These are phyloP conservation scores for Fraxinus floribunda DNA, from an alignment of 305 asterid genomes.

Conservation along the genomic window DNA sequence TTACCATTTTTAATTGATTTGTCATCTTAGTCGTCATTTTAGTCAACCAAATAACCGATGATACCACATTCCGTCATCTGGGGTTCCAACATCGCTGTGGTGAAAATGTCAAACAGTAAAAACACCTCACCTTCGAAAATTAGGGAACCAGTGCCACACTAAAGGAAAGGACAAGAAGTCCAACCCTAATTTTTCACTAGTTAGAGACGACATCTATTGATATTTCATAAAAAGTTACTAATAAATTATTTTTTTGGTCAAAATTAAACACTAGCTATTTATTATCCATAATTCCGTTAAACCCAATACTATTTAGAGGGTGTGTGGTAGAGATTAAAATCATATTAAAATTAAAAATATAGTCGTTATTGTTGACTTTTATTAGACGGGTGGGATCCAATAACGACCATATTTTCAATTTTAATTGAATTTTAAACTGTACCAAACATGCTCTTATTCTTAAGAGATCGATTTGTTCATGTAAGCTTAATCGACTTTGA, in stretches of 20 bases:
- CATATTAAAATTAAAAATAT: no score
- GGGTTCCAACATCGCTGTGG: background rate
- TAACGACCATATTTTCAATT: no score
- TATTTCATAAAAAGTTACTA: background rate
- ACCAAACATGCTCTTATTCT: no score
- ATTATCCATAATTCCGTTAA: background rate
- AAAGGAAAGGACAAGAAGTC: background rate
- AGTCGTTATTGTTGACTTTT: no score
- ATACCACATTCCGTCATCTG: background rate
- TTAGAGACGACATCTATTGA: background rate
- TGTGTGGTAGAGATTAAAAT: no score
- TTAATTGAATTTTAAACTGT: no score
- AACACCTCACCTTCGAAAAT: background rate
- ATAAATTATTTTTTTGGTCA: background rate
- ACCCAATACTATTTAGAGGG: background rate
- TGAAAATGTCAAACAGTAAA: background rate
- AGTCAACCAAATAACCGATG: background rate
- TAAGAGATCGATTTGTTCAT: no score
- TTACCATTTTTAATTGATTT: background rate
- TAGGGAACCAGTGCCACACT: background rate
- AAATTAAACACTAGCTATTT: background rate
- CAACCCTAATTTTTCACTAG: background rate
- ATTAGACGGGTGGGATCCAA: no score
- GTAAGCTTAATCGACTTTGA: no score
- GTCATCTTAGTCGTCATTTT: background rate